Conservation (phyloP, 306 rosid species). For the Chamaecrista fasciculata region DNA sequence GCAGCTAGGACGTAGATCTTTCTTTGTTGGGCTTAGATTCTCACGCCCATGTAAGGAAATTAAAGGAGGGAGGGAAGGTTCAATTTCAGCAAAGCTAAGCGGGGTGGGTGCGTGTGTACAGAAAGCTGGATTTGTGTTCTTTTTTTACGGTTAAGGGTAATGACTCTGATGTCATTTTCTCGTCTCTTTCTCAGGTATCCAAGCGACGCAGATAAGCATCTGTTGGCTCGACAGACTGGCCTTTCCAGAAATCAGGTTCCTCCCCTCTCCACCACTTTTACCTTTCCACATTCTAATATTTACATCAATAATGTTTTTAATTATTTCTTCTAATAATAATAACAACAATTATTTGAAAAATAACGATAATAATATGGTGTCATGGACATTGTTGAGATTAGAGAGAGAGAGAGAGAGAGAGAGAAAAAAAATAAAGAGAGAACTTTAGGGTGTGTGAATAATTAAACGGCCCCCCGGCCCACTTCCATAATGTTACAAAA, state of each 20-base stretch:
- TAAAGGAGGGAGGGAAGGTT: constrained; percentile 22
- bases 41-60: constrained; percentile 66
- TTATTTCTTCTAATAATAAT: no score
- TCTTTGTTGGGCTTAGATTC: constrained; percentile 54
- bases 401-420: background rate
- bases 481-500: constrained; percentile 20
- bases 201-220: constrained; percentile 96
- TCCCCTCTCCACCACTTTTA: constrained; percentile 21
- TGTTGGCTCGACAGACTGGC: constrained; percentile 90
- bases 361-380: background rate
- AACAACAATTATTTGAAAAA: no score
- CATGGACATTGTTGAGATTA: background rate
- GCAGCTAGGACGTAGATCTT: constrained; percentile 46
- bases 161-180: constrained; percentile 72
- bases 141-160: constrained; percentile 50
- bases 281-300: no score
- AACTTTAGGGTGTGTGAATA: constrained; percentile 3
- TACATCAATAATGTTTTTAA: no score
- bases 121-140: constrained; percentile 43
- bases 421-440: constrained; percentile 18
- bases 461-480: constrained; percentile 27
- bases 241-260: constrained; percentile 88
- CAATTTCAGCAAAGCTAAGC: constrained; percentile 23
- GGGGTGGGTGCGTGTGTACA: constrained; percentile 29
- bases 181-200: constrained; percentile 94